Conservation (phyloP, 129 eudicot species). For the Escallonia herrerae region DNA sequence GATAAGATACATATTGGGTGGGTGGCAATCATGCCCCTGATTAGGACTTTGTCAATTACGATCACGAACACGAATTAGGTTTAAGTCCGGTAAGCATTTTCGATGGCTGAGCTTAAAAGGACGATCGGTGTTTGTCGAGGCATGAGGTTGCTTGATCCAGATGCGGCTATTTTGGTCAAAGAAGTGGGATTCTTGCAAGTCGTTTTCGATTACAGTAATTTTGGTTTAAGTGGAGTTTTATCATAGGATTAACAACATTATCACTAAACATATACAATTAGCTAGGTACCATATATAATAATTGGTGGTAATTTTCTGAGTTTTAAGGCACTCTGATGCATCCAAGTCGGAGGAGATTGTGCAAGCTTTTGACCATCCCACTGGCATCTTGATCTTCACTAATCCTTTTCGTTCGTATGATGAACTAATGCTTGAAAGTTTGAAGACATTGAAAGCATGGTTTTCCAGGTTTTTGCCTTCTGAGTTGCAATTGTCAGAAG, state of each 20-base stretch:
- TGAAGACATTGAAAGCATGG: no score
- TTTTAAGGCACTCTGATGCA: neutral
- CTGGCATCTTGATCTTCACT: neutral
- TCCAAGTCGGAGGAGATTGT: no score
- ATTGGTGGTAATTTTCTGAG: no score
- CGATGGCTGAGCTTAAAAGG: slow-evolving; percentile 19
- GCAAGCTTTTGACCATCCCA: neutral
- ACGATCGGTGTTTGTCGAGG: neutral
- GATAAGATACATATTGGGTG: neutral
- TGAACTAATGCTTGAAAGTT: no score
- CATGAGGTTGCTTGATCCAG: neutral
- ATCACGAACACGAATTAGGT: slow-evolving; percentile 4
- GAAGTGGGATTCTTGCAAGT: neutral
- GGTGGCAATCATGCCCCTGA: neutral
- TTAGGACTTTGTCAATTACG: neutral
- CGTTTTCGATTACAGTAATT: neutral
- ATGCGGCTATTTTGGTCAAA: slow-evolving; percentile 16
- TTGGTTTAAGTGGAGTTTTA: neutral
- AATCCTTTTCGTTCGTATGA: no score
- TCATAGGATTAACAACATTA: neutral
- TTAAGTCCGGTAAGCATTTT: neutral
- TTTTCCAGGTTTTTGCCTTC: no score
- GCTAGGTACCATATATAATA: no score
- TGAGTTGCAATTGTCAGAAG: no score
- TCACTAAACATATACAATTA: no score